These are phyloP conservation scores for Venturia carpophila DNA, from an alignment of 2,329 filamentous ascomycete species.

Conservation along the genomic window DNA sequence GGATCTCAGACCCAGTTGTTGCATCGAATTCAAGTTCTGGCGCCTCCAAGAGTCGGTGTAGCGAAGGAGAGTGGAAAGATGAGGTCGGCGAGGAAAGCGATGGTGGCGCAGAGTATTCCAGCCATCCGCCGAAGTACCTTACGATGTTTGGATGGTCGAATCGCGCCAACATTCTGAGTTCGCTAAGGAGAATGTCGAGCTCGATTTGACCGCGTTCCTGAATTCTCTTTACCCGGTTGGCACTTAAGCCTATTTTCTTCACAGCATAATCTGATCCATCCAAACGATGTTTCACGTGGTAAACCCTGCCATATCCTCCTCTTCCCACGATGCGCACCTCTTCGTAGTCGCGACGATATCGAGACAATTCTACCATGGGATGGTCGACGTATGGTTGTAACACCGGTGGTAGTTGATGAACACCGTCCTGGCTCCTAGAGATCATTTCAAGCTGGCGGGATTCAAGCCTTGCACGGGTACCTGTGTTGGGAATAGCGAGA, in stretches of 20 bases:
- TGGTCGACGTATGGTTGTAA: conserved; percentile 19
- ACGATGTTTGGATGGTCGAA: conserved; percentile 60
- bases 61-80: neutral
- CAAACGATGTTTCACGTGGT: conserved; percentile 52
- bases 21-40: neutral
- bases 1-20: neutral
- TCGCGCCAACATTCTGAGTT: conserved; percentile 54
- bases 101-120: conserved; percentile 36
- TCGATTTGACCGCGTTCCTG: conserved; percentile 45
- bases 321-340: conserved; percentile 52
- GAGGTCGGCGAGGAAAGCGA: neutral
- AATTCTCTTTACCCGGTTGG: conserved; percentile 45
- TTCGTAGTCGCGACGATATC: conserved; percentile 45
- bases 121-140: conserved; percentile 58
- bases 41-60: conserved; percentile 9
- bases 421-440: neutral
- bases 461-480: neutral
- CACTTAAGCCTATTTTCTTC: conserved; percentile 55
- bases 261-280: conserved; percentile 57
- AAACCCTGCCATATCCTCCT: conserved; percentile 59
- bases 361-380: conserved; percentile 29
- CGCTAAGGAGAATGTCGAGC: conserved; percentile 50
- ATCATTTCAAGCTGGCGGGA: neutral
- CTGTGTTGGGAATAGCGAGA: neutral
- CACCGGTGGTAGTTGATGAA: conserved; percentile 12